Evolutionary conservation across 208 protist species (phyloP), one percentile per base, ranked within the genome.

Genomic region (Angomonas deanei): DNA sequence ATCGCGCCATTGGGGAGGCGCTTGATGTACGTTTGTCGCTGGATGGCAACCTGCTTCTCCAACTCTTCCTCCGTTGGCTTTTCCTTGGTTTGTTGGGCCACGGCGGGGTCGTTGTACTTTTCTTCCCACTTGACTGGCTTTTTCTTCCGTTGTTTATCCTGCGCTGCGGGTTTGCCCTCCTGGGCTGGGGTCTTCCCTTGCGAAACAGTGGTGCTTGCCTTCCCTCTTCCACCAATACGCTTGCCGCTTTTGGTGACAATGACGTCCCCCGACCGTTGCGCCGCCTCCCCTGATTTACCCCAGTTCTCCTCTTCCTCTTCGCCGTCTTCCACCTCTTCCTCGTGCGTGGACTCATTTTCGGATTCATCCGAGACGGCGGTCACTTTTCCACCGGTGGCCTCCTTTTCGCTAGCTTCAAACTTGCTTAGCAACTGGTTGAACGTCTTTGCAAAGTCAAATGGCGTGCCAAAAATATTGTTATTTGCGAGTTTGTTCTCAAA

Each of bases 11-110:
- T 88, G 2, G 84, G 75, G 31, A 91, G 66, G 0, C 80, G 84
- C 59, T 89, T 82, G 46, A 94, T 84, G 68, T 92, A 92, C 27
- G 84, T 78, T 42, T 67, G 57, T 33, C 72, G 62, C 64, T 94
- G 80, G 21, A 82, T 74, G 60, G 84, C 80, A 21, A 83, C 74
- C 69, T 86, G 82, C 30, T 77, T 81, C 48, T 72, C 69, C 60
- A 96, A 74, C 61, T 92, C 84, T 36, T 72, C 75, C 64, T 86
- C 73, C n/a, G 81, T 88, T 11, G 84, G 70, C 46, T 58, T 66
- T 21, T 64, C 28, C 13, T 71, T 66, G 1, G 39, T 26, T 68
- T 88, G 76, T 39, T 60, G 56, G 26, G 68, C 67, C 28, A 76
- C 75, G 31, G 70, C 82, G 15, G 68, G 69, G 56, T 84, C 78